These are phyloP conservation scores for Rubia tinctorum DNA, from an alignment of 305 asterid genomes.

Conservation along the genomic window DNA sequence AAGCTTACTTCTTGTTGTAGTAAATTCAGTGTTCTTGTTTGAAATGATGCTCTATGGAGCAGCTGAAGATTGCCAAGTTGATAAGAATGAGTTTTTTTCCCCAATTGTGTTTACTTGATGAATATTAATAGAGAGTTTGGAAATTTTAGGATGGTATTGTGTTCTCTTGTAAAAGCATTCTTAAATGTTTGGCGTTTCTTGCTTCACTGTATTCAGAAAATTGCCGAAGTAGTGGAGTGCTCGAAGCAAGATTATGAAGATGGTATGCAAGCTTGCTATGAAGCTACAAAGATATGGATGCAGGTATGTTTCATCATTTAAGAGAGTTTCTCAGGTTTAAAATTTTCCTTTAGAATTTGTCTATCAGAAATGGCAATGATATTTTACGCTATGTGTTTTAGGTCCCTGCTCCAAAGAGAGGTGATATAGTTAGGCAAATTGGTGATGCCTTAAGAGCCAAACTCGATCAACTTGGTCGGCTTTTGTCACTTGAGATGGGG, in stretches of 20 bases:
- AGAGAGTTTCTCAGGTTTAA: not conserved
- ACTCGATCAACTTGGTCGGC: conserved; percentile 86
- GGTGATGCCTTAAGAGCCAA: conserved; percentile 92
- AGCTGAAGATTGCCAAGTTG: not conserved
- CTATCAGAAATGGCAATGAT: not conserved
- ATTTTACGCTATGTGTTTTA: conserved; percentile 30
- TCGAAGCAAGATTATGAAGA: conserved; percentile 81
- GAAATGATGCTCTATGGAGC: not conserved
- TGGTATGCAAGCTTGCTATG: conserved; percentile 76
- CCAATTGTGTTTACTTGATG: not conserved
- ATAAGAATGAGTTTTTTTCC: not conserved
- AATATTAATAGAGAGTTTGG: not conserved
- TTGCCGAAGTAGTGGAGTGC: conserved; percentile 84
- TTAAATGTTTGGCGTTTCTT: not conserved
- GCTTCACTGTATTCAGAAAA: conserved; percentile 38
- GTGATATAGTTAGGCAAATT: conserved; percentile 96
- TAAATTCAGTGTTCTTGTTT: not conserved
- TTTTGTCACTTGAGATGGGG: conserved; percentile 97
- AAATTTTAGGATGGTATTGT: not conserved
- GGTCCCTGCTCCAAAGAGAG: conserved; percentile 99
- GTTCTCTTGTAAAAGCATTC: not conserved
- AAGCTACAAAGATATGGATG: conserved; percentile 63
- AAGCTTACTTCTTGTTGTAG: not conserved
- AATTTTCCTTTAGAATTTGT: not conserved
- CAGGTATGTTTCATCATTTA: conserved; percentile 35